Evolutionary conservation across 306 rosid species (phyloP), one percentile per base, ranked within the genome.

Genomic region (Fragaria iinumae): DNA sequence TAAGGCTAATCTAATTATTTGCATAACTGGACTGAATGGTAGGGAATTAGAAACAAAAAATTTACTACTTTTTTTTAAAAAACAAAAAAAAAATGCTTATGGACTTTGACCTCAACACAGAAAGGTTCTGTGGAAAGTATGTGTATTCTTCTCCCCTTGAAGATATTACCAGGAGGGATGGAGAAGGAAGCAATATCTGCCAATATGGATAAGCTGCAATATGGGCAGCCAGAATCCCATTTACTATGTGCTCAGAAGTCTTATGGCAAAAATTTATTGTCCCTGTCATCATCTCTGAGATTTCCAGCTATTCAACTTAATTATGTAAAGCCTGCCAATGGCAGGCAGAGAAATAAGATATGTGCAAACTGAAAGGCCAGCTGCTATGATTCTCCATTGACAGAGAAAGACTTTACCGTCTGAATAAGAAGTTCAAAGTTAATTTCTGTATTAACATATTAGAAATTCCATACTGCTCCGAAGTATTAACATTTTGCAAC

Each of bases 181-280:
- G 64, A 72, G 64, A 53, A 72, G 50, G 67, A 11, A 21, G 5
- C 68, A 73, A 5, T 41, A 5, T 41, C 34, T 39, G 68, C 2
- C 68, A 39, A 14, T 38, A n/a, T 53, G 53, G 77, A 73, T 57
- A 73, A 73, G 68, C 18, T 56, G 55, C 69, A 29, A 57, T 3
- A 57, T 77, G 75, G 70, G 69, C 60, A 69, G 41, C 48, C 53
- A 55, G 25, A 32, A 44, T 44, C 38, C 47, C 69, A 14, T 68
- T 77, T 34, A 77, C 49, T 52, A 39, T 66, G 41, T 50, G 73
- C 17, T 25, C 44, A 9, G 4, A 45, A 11, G 34, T 29, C 25
- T 45, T 10, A 67, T 16, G 34, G 68, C 21, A 63, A 11, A 59
- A 32, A 32, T 20, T 12, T 27, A 27, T 32, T 27, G 41, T 11